Evolutionary conservation across 305 asterid genomes (phyloP).

Genomic region (Monarda citriodora): DNA sequence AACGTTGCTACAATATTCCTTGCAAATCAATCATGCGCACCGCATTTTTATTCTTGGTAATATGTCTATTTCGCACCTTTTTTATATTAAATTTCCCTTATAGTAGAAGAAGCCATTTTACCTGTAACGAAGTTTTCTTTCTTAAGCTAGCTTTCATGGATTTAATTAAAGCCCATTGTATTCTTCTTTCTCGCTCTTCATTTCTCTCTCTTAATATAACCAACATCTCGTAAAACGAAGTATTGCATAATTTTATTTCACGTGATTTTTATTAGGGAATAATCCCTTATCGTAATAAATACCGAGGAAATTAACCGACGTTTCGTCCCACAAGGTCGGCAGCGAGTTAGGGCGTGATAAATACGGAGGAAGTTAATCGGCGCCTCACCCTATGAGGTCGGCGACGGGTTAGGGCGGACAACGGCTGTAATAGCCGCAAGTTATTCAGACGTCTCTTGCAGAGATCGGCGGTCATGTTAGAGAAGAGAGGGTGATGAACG

Average conservation of each 20-base stretch:
- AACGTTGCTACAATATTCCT: constrained; percentile 39
- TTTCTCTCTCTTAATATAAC: constrained; percentile 25
- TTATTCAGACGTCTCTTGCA: no score
- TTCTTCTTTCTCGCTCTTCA: constrained; percentile 11
- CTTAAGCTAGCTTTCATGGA: constrained; percentile 13
- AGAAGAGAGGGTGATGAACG: no score
- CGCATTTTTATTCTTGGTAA: constrained; percentile 51
- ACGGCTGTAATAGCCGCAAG: no score
- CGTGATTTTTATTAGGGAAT: no score
- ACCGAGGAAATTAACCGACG: no score
- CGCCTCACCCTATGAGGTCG: no score
- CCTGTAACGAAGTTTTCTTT: constrained; percentile 38
- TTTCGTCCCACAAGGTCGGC: no score
- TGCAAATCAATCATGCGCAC: constrained; percentile 53
- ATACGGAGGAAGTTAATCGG: no score
- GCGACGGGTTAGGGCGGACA: no score
- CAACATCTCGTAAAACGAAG: background rate
- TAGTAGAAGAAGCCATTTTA: constrained; percentile 48
- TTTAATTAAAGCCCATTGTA: background rate
- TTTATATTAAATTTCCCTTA: constrained; percentile 36
- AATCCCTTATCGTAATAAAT: no score
- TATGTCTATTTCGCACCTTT: constrained; percentile 51
- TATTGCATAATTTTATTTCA: background rate
- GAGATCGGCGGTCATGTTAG: no score
- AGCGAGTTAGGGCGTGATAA: no score